A percentile compares a stretch with the other conserved stretches of the same genome.
These are phyloP conservation scores for Cystoderma amianthinum DNA, from an alignment of 768 basidiomycete genomes.

Conservation along the genomic window DNA sequence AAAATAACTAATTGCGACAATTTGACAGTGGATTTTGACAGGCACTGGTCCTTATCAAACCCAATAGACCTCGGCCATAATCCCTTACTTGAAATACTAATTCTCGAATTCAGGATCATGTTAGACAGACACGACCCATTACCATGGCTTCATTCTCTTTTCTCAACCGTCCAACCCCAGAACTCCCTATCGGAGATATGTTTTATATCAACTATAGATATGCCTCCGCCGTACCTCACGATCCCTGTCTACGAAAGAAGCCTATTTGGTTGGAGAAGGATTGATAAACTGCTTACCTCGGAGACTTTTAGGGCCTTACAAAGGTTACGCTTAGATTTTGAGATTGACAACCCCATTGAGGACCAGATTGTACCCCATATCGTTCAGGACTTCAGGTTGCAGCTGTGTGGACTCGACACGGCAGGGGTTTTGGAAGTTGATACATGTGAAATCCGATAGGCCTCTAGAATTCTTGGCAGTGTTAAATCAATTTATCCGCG, in stretches of 20 bases:
- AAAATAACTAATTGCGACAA: not conserved
- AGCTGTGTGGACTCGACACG: not conserved
- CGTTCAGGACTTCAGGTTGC: conserved; percentile 4
- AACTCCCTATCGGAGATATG: not conserved
- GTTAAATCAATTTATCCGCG: too few relatives aligned
- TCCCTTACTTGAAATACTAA: not conserved
- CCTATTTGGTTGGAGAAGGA: not conserved
- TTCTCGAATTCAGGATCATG: not conserved
- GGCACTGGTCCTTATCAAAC: not conserved
- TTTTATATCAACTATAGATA: not conserved
- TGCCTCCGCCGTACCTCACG: not conserved
- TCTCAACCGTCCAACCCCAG: not conserved
- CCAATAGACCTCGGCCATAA: not conserved
- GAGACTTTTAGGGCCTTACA: not conserved
- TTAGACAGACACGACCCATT: not conserved
- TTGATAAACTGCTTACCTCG: not conserved
- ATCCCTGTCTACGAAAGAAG: not conserved
- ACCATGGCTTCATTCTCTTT: not conserved
- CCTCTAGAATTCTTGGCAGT: too few relatives aligned
- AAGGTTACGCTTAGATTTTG: conserved; percentile 8
- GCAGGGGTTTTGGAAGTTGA: not conserved
- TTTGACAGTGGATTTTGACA: not conserved
- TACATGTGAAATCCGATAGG: not conserved
- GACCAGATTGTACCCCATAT: conserved; percentile 7
- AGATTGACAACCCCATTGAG: conserved; percentile 6